Evolutionary conservation across 2,329 filamentous ascomycete genomes (phyloP).

Genomic region (Xylariaceae sp.): DNA sequence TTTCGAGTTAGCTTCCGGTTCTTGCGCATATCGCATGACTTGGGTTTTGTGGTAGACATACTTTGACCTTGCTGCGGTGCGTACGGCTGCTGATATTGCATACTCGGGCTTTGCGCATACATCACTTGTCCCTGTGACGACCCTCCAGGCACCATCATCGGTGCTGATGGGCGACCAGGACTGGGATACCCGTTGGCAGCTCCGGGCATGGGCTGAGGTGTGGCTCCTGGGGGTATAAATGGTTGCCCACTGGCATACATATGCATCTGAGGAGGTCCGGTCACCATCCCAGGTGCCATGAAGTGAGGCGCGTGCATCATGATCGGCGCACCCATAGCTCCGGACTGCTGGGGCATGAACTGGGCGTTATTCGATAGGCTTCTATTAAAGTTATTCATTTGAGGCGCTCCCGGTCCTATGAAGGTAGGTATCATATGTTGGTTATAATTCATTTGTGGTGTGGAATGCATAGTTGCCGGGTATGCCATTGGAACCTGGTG

Average conservation of each 20-base stretch:
- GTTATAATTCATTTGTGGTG: conserved; percentile 73
- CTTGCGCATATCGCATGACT: conserved; percentile 24
- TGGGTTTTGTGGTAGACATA: conserved; percentile 57
- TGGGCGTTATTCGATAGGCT: conserved; percentile 75
- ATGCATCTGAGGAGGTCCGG: conserved; percentile 74
- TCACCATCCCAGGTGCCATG: conserved; percentile 74
- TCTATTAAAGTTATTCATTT: conserved; percentile 71
- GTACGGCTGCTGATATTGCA: conserved; percentile 79
- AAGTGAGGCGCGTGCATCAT: conserved; percentile 85
- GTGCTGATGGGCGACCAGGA: conserved; percentile 77
- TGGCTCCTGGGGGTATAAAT: conserved; percentile 66
- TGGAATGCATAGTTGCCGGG: conserved; percentile 70
- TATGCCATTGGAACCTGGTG: conserved; percentile 75
- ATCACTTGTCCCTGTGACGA: conserved; percentile 87
- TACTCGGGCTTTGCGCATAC: conserved; percentile 78
- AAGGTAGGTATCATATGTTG: conserved; percentile 76
- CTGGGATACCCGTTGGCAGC: conserved; percentile 85
- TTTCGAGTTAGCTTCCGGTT: conserved; percentile 47
- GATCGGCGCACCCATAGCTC: conserved; percentile 77
- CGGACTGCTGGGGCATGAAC: conserved; percentile 73
- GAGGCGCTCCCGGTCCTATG: conserved; percentile 72
- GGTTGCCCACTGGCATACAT: conserved; percentile 78
- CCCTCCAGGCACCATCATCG: conserved; percentile 94
- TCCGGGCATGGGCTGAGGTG: conserved; percentile 62
- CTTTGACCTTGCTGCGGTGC: conserved; percentile 75